A percentile compares a stretch with the other conserved stretches of the same genome.
Conservation (phyloP, 1,139 yeast species). For the Blastobotrys capitulatus region DNA sequence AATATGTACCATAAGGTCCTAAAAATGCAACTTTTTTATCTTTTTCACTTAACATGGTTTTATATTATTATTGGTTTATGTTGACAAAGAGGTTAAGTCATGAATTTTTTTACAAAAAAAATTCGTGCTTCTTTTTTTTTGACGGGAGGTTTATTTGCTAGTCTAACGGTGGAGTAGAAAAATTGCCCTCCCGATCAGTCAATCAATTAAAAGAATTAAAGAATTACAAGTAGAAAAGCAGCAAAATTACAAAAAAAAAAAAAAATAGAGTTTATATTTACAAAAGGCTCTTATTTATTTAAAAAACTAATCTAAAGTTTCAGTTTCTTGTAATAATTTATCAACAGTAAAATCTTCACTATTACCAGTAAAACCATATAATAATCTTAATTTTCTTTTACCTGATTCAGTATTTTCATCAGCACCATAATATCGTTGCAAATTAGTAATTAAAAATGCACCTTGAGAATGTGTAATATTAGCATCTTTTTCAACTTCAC, state of each 20-base stretch:
- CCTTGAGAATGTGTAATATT: conserved; percentile 62
- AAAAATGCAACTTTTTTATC: conserved; percentile 51
- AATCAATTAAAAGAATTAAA: too few relatives aligned
- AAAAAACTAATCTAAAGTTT: conserved; percentile 49
- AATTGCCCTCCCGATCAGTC: too few relatives aligned
- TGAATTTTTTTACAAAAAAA: background rate
- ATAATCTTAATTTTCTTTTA: conserved; percentile 48
- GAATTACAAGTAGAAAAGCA: too few relatives aligned
- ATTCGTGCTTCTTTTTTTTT: background rate
- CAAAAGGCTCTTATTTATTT: too few relatives aligned
- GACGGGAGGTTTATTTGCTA: too few relatives aligned
- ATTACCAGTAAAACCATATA: conserved; percentile 67
- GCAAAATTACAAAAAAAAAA: too few relatives aligned
- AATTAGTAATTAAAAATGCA: conserved; percentile 67
- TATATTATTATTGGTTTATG: background rate
- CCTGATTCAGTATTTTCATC: conserved; percentile 39
- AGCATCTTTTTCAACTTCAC: conserved; percentile 69
- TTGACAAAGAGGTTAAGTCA: background rate
- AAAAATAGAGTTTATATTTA: too few relatives aligned
- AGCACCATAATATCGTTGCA: conserved; percentile 87
- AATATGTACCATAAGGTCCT: conserved; percentile 89
- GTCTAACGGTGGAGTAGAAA: too few relatives aligned
- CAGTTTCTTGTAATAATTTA: conserved; percentile 61
- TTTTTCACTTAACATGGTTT: conserved; percentile 6
- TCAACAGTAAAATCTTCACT: conserved; percentile 59